Conservation (phyloP, 2,329 filamentous ascomycete species). For the Fusarium musae region DNA sequence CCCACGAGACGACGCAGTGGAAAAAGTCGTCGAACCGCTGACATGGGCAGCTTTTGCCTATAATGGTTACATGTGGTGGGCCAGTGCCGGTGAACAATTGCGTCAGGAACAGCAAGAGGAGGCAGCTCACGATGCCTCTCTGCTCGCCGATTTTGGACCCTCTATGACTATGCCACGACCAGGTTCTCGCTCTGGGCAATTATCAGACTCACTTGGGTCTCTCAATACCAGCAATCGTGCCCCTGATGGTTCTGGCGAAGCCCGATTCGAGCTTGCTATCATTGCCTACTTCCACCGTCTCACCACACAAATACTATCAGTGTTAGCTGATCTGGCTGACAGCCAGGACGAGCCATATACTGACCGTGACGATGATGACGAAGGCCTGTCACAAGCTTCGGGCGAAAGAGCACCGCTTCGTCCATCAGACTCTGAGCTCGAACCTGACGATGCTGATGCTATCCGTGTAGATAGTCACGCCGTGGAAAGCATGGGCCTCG, state of each 20-base stretch:
- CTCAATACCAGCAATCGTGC: constrained; percentile 52
- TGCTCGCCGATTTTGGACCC: constrained; percentile 64
- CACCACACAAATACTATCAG: constrained; percentile 72
- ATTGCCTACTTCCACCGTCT: constrained; percentile 86
- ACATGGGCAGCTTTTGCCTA: constrained; percentile 82
- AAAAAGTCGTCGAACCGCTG: constrained; percentile 69
- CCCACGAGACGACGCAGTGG: constrained; percentile 61
- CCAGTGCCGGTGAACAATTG: constrained; percentile 79
- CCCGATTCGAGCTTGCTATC: constrained; percentile 72
- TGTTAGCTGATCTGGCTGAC: constrained; percentile 70
- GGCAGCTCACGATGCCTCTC: constrained; percentile 62
- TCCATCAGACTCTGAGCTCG: constrained; percentile 33
- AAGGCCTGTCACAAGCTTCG: constrained; percentile 48
- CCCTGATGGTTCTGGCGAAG: constrained; percentile 55
- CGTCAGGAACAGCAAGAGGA: constrained; percentile 70
- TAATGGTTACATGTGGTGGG: constrained; percentile 90
- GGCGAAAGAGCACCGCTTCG: constrained; percentile 45
- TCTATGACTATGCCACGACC: constrained; percentile 48
- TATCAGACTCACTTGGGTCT: constrained; percentile 59
- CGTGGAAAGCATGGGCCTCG: constrained; percentile 77
- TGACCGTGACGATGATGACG: constrained; percentile 49
- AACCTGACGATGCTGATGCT: constrained; percentile 50
- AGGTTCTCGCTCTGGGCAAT: constrained; percentile 48
- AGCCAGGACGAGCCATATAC: constrained; percentile 56
- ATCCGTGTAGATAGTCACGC: constrained; percentile 72